A percentile compares a stretch with the other conserved stretches of the same genome.
Evolutionary conservation across 176 grass and related monocot genomes (phyloP).

Genomic region (Echinochloa phyllopogon): DNA sequence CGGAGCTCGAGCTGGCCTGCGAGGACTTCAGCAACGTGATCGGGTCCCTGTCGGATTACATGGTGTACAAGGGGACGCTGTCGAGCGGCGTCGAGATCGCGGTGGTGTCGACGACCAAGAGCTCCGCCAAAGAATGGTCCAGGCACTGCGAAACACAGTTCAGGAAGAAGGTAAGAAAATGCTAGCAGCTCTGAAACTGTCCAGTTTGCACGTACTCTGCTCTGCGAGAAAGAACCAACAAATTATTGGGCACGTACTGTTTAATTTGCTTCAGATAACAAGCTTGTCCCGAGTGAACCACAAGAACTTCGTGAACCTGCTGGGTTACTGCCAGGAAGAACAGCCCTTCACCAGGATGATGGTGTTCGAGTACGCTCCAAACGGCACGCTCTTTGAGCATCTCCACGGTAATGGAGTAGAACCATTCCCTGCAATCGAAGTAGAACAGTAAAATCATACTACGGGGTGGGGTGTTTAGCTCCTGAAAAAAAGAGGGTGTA

Average conservation of each 20-base stretch:
- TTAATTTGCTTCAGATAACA: conserved; percentile 83
- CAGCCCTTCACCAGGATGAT: conserved; percentile 95
- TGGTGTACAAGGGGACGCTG: conserved; percentile 83
- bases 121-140: conserved; percentile 69
- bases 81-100: conserved; percentile 92
- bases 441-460: not conserved
- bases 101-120: conserved; percentile 63
- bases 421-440: not conserved
- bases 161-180: conserved; percentile 68
- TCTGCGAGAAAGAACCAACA: not conserved
- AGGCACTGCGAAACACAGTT: conserved; percentile 69
- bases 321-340: conserved; percentile 87
- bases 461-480: too few species aligned
- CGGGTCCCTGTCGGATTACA: conserved; percentile 59
- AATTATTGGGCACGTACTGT: too few species aligned
- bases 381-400: conserved; percentile 89
- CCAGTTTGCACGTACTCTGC: not conserved
- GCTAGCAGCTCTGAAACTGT: not conserved
- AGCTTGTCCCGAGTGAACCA: conserved; percentile 82
- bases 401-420: conserved; percentile 64
- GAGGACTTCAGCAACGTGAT: conserved; percentile 94
- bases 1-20: conserved; percentile 76
- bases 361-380: conserved; percentile 95
- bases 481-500: too few species aligned
- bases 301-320: conserved; percentile 91